A percentile compares a stretch with the other conserved stretches of the same genome.
Evolutionary conservation across 2,329 filamentous ascomycete species (phyloP).

Genomic region (Pseudocercospora fijiensis): DNA sequence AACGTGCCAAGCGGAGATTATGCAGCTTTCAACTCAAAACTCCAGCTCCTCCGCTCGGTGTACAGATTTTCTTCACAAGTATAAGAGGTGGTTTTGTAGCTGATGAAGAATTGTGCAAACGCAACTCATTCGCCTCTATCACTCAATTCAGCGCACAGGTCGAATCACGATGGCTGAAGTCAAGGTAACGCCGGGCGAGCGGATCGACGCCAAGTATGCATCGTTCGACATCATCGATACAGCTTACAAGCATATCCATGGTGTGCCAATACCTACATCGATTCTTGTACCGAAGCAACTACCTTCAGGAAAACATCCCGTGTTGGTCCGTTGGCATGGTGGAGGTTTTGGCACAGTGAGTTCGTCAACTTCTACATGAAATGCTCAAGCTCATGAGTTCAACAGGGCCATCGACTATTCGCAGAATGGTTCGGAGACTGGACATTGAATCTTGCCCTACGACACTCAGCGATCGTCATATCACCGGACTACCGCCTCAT

Average conservation of each 20-base stretch:
- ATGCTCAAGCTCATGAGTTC: background rate
- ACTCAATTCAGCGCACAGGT: background rate
- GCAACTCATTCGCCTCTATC: background rate
- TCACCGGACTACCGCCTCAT: conserved; percentile 53
- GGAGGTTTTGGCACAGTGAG: conserved; percentile 42
- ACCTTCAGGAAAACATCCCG: conserved; percentile 39
- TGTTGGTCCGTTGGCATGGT: conserved; percentile 48
- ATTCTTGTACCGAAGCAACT: conserved; percentile 44
- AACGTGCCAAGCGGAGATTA: background rate
- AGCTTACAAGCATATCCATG: conserved; percentile 44
- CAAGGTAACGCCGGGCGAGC: background rate
- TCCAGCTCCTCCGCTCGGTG: background rate
- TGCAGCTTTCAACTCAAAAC: background rate
- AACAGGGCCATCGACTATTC: conserved; percentile 15
- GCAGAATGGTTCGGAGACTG: conserved; percentile 30
- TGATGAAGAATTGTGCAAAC: background rate
- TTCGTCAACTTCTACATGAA: background rate
- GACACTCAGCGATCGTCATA: conserved; percentile 48
- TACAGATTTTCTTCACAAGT: background rate
- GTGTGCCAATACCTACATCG: conserved; percentile 41
- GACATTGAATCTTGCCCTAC: conserved; percentile 43
- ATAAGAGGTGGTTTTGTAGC: background rate
- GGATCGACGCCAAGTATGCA: conserved; percentile 37
- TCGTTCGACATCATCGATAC: conserved; percentile 44
- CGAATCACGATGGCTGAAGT: background rate